A percentile compares a stretch with the other conserved stretches of the same genome.
Conservation (phyloP, 495 filamentous ascomycete genomes). For the Neurospora sp. region DNA sequence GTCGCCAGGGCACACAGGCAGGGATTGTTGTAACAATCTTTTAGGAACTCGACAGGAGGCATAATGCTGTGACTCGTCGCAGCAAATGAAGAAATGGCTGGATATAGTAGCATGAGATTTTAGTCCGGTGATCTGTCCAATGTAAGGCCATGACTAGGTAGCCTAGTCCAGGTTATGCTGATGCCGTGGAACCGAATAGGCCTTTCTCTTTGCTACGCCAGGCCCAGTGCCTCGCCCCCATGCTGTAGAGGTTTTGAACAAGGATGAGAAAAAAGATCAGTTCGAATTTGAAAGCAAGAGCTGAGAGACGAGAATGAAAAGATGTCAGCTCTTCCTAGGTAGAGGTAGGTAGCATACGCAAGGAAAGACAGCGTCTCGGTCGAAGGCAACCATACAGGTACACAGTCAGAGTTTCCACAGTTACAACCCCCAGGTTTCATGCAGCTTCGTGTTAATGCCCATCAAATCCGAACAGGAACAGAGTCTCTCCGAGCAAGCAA, state of each 20-base stretch:
- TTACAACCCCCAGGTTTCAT: not conserved
- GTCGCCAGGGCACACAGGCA: no score
- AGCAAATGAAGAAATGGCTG: not conserved
- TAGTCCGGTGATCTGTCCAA: not conserved
- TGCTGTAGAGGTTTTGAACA: not conserved
- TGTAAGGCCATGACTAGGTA: not conserved
- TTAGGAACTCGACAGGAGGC: no score
- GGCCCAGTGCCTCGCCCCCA: not conserved
- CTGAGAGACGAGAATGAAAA: not conserved
- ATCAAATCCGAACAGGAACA: conserved; percentile 18
- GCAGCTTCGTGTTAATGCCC: not conserved
- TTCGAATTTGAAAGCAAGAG: not conserved
- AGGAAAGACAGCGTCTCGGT: not conserved
- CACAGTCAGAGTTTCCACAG: not conserved
- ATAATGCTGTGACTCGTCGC: no score
- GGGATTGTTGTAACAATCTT: no score
- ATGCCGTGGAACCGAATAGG: not conserved
- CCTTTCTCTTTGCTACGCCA: not conserved
- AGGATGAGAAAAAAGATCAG: not conserved
- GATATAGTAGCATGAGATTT: not conserved
- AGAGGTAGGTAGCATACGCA: not conserved
- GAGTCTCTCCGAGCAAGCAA: conserved; percentile 8
- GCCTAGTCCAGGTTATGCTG: not conserved
- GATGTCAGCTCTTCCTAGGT: not conserved
- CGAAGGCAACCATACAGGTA: not conserved